Base-by-base conservation (phyloP, 768 basidiomycete species). In the Artomyces pyxidatus region DNA sequence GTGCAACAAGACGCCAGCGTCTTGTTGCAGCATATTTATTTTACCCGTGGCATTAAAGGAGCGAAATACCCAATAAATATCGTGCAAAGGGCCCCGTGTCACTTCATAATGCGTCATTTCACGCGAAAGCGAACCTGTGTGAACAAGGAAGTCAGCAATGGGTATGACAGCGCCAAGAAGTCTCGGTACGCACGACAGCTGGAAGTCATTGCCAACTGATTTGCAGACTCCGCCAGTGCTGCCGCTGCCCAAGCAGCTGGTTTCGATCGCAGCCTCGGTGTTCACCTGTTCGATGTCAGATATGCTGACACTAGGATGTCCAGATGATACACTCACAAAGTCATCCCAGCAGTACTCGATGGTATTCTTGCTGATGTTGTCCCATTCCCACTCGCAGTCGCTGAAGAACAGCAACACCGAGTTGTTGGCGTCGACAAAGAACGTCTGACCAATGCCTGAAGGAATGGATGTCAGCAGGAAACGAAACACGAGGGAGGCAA, bases 341-440 rank as follows among this genome's bases (percentile, higher is more conserved):
- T 44, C 43, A 21, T 44, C 43, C 43, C 43, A 44, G 43, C 43
- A 44, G 19, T 28, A 44, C 16, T 44, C 43, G 19, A 44, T 27
- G n/a, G n/a, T n/a, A 19, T n/a, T 29, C 16, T 30, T 29, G n/a
- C 43, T 44, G n/a, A 44, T 7, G 17, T 44, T 44, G 19, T 44
- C 43, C 43, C 43, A 44, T 29, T 44, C 43, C 10, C 17, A 44
- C 19, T 44, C 28, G n/a, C 43, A 44, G 28, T 44, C 43, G 29
- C 43, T 44, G 43, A 44, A 44, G 27, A 44, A 44, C 11, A 30
- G 16, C 26, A 44, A 4, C 7, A 44, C 43, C 2, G 43, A 30
- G 28, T 28, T 28, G 17, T 17, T 29, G 22, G 26, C 7, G 16
- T 27, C 25, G 9, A 44, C 43, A 29, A 44, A 44, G 28, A 44